Base-by-base conservation (phyloP, 805 yeast species). In the Torulaspora quercuum region DNA sequence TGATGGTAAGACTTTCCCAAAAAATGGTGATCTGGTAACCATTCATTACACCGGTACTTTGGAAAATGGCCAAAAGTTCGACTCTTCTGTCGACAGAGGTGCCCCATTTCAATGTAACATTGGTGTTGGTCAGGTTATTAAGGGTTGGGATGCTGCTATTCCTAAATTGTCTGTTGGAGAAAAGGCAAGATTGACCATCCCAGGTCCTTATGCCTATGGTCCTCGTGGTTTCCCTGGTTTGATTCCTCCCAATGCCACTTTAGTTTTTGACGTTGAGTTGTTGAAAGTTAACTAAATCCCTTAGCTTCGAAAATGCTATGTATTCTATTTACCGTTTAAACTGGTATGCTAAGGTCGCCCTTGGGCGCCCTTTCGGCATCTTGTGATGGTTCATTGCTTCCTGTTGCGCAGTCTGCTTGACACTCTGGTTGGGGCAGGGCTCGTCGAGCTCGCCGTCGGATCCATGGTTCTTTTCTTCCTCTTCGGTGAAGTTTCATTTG, bases 31-130 rank as follows among this genome's bases (percentile, higher is more conserved):
- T 69, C 68, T 72, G 48, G 92, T 90, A 50, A 81, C 96, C 48
- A 90, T 90, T 61, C 97, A 90, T 71, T 90, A 90, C 78, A 82
- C 85, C 35, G 97, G 97, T 55, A 88, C 95, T 41, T 75, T 90
- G 60, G 95, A 86, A 67, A 84, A 85, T 66, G 97, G 97, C 57
- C 87, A 85, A 72, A 86, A 86, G 69, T 90, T 90, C 62, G 97
- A 90, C 67, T 86, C 96, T 36, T 88, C 97, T 39, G 76, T 88
- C 54, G 95, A 87, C 73, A 82, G 97, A 70, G 92, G 92, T 59
- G 78, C 82, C 65, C 96, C 97, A 50, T 90, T 90, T 80, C 90
- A 86, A 65, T 83, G 95, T 65, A 69, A 72, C 67, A 86, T 90
- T 61, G 97, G 97, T 65, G 95, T 85, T 50, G 96, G 97, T 49